A percentile compares a stretch with the other conserved stretches of the same genome.
Evolutionary conservation across 2,329 filamentous ascomycete species (phyloP).

Genomic region (Domatiomyces globalis): DNA sequence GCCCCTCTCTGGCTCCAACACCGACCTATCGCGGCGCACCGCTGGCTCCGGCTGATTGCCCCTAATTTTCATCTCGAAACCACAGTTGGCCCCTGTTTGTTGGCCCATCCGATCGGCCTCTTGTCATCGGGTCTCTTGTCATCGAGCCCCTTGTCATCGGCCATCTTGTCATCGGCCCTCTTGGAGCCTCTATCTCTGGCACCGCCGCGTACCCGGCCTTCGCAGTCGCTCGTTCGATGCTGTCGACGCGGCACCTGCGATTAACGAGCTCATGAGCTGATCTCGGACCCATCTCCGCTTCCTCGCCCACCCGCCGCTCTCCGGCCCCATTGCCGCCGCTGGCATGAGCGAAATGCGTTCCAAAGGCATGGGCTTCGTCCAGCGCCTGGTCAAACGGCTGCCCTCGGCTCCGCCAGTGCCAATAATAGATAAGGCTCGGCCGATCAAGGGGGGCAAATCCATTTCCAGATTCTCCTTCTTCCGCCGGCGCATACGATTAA

Average conservation of each 20-base stretch:
- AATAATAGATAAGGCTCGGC: slow-evolving; percentile 26
- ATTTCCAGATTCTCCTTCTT: slow-evolving; percentile 60
- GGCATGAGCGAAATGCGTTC: slow-evolving; percentile 5
- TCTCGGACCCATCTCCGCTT: not conserved
- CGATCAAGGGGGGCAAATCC: slow-evolving; percentile 14
- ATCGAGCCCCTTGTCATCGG: no score
- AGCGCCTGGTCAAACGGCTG: slow-evolving; percentile 39
- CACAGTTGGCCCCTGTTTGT: not conserved
- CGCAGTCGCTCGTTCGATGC: not conserved
- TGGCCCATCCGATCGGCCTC: not conserved
- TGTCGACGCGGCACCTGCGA: not conserved
- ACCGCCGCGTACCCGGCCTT: not conserved
- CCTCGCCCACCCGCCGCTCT: not conserved
- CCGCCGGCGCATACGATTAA: slow-evolving; percentile 69
- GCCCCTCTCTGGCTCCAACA: not conserved
- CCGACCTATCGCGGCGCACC: not conserved
- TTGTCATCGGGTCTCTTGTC: not conserved
- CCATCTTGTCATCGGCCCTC: not conserved
- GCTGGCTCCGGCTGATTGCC: not conserved
- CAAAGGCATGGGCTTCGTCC: slow-evolving; percentile 37
- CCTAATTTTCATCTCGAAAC: not conserved
- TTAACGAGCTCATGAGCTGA: not conserved
- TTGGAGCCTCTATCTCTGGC: no score
- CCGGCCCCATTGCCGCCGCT: not conserved
- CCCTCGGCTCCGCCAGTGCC: slow-evolving; percentile 33